Percentiles rank a stretch among this genome's conserved stretches.
Evolutionary conservation across 2,329 filamentous ascomycete genomes (phyloP).

Genomic region (Colletotrichum sojae): DNA sequence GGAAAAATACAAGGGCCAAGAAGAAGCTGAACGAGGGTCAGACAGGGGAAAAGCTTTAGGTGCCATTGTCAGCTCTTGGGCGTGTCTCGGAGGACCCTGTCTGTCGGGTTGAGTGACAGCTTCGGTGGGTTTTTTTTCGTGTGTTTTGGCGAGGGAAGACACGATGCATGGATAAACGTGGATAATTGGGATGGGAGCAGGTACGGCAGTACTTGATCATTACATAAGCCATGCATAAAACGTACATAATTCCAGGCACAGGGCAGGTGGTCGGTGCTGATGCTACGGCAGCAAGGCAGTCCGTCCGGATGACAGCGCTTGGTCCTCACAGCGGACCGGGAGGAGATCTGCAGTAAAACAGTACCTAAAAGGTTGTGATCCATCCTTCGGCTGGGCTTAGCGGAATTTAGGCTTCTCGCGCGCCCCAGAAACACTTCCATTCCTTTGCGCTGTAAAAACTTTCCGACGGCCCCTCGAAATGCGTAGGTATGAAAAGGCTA

Average conservation of each 20-base stretch:
- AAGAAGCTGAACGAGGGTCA: slow-evolving; percentile 13
- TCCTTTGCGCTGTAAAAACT: background rate
- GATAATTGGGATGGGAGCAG: background rate
- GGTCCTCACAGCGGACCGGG: background rate
- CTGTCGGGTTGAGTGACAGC: slow-evolving; percentile 5
- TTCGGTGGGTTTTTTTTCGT: background rate
- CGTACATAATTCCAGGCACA: background rate
- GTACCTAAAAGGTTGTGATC: background rate
- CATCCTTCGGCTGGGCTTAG: slow-evolving; percentile 22
- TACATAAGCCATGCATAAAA: background rate
- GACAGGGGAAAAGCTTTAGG: background rate
- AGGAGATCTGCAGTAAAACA: background rate
- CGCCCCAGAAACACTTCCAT: background rate
- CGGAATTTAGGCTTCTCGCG: slow-evolving; percentile 12
- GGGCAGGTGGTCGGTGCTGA: background rate
- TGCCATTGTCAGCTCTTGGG: slow-evolving; percentile 23
- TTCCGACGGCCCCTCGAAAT: background rate
- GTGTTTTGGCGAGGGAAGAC: background rate
- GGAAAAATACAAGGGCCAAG: background rate
- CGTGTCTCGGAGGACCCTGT: slow-evolving; percentile 31
- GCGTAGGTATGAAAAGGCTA: background rate
- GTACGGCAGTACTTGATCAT: too few species aligned
- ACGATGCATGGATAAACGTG: background rate
- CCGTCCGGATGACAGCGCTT: slow-evolving; percentile 16
- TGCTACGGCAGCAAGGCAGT: background rate